phyloP scores from a whole-genome alignment of 495 filamentous ascomycete species.

The Platismatia glauca region DNA sequence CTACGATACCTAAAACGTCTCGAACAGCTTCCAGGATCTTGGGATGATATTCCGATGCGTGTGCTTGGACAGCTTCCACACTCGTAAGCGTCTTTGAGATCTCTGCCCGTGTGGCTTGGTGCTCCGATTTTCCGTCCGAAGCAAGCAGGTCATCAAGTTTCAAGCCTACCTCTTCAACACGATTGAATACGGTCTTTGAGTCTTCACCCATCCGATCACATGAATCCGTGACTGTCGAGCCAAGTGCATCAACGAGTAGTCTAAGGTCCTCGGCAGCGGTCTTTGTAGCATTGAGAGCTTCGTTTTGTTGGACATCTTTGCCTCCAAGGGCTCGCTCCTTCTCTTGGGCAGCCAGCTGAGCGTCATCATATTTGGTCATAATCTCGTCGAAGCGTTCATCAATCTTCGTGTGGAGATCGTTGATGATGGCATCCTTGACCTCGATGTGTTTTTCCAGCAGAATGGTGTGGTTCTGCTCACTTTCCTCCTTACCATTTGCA shows the following conservation, averaged over 20 bases:
- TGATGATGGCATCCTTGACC: slow-evolving; percentile 45
- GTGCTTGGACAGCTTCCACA: slow-evolving; percentile 65
- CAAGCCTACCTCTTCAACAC: slow-evolving; percentile 63
- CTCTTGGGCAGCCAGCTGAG: slow-evolving; percentile 58
- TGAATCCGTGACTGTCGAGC: slow-evolving; percentile 69
- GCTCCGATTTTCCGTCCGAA: slow-evolving; percentile 60
- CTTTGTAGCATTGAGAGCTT: slow-evolving; percentile 62
- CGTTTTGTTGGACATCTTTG: slow-evolving; percentile 55
- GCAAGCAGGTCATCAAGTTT: slow-evolving; percentile 68
- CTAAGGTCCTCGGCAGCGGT: slow-evolving; percentile 77
- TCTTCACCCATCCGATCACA: slow-evolving; percentile 77
- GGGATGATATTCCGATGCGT: slow-evolving; percentile 72
- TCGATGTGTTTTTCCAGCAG: slow-evolving; percentile 62
- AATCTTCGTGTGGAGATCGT: slow-evolving; percentile 54
- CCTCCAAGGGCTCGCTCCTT: slow-evolving; percentile 59
- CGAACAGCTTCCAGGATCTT: slow-evolving; percentile 74
- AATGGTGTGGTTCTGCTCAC: slow-evolving; percentile 66
- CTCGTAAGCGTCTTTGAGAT: slow-evolving; percentile 58
- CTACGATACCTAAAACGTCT: slow-evolving; percentile 71
- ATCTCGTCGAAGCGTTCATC: slow-evolving; percentile 72
- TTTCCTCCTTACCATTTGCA: slow-evolving; percentile 60
- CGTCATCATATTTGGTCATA: slow-evolving; percentile 73
- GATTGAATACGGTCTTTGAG: slow-evolving; percentile 70
- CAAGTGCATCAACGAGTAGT: slow-evolving; percentile 72
- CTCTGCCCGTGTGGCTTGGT: slow-evolving; percentile 68